Base-by-base conservation (phyloP, 2,329 filamentous ascomycete species). In the Thelonectria rubi region DNA sequence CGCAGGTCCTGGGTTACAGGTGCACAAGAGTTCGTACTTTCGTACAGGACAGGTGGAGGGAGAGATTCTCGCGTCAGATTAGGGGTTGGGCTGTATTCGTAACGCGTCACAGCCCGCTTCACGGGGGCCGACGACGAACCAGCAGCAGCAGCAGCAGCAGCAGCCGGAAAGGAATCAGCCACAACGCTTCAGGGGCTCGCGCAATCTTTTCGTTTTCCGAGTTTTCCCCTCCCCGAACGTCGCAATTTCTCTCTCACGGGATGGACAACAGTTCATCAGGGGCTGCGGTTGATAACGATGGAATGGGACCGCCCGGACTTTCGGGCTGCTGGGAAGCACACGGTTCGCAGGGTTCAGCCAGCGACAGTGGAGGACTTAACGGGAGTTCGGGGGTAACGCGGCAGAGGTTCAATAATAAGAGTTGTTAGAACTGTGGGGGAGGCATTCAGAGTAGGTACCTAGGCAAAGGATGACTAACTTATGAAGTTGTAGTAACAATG, bases 11-110 rank as follows among this genome's bases (percentile, higher is more conserved):
- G 47, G 17, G 24, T 42, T 43, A 15, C 32, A n/a, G 32, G 21
- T 17, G 24, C 26, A 26, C 30, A 24, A 37, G 21, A 50, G 26
- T 30, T 30, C 26, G 26, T 30, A 30, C 21, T 24, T 24, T 24
- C 21, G 57, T 34, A 54, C 50, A 60, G 52, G 52, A 50, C 58
- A 60, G 47, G 58, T 60, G 34, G 46, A 42, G 47, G 52, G 58
- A 60, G 58, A 50, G 58, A 56, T 60, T 48, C 34, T 37, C 58
- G 53, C 52, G 48, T 52, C 49, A 21, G 20, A 45, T 52, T 55
- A 55, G 53, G 53, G 53, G 58, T 48, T 56, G 30, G 55, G 43
- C 53, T 57, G 46, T 17, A 40, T 47, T 52, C 48, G 43, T n/a
- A 37, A 55, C 58, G 58, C 53, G 48, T 61, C 53, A 40, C 53